These are phyloP conservation scores for Phyllosticta ampelicida DNA, from an alignment of 2,329 filamentous ascomycete species.

Conservation along the genomic window DNA sequence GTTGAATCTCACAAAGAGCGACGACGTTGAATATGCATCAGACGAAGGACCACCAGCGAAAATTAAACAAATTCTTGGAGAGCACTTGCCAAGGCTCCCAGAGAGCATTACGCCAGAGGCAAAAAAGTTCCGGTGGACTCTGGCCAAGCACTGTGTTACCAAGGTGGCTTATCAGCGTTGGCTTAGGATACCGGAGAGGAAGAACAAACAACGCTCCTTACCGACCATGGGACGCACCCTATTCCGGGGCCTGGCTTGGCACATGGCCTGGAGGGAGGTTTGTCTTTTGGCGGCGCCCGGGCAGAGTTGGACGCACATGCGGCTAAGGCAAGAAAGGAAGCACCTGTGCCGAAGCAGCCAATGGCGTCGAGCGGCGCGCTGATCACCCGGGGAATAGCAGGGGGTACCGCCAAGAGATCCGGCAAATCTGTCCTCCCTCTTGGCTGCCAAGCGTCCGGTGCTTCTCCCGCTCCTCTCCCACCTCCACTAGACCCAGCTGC, in stretches of 20 bases:
- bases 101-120: background rate
- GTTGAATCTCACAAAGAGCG: background rate
- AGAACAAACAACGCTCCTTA: background rate
- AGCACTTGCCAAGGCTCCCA: background rate
- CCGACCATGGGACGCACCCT: background rate
- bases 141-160: background rate
- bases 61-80: background rate
- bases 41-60: background rate
- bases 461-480: conserved; percentile 7
- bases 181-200: background rate
- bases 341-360: background rate
- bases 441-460: conserved; percentile 3
- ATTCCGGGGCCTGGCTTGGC: background rate
- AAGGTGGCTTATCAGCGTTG: background rate
- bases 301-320: background rate
- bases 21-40: background rate
- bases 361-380: background rate
- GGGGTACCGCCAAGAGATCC: conserved; percentile 8
- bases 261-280: no score
- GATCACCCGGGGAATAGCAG: conserved; percentile 7
- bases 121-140: background rate
- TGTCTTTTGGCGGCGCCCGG: no score
- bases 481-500: background rate
- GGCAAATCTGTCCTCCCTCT: background rate
- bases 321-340: background rate